Percentiles rank a stretch among this genome's conserved stretches.
These are phyloP conservation scores for Bolboschoenus planiculmis DNA, from an alignment of 176 grass and related monocot genomes.

Conservation along the genomic window DNA sequence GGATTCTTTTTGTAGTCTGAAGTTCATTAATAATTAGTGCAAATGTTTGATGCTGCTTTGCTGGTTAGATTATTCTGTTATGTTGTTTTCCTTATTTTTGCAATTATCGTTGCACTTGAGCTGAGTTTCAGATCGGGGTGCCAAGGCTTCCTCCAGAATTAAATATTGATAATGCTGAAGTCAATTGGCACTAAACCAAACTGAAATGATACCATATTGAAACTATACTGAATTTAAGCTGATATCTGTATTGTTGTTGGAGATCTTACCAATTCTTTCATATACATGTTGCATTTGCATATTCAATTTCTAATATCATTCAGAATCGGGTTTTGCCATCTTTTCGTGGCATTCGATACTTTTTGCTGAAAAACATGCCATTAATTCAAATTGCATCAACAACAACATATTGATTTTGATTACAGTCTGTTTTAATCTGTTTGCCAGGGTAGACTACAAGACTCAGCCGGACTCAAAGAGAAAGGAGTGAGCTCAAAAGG, in stretches of 20 bases:
- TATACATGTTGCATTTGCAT: neutral
- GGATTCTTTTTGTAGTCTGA: neutral
- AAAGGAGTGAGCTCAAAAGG: neutral
- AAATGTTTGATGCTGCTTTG: neutral
- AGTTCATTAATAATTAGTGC: neutral
- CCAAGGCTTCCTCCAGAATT: neutral
- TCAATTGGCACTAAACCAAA: neutral
- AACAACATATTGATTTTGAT: neutral
- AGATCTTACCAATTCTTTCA: neutral
- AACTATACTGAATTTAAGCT: neutral
- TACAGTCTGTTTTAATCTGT: neutral
- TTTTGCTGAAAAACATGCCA: neutral
- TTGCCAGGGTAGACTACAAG: neutral
- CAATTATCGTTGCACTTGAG: neutral
- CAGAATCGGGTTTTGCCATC: neutral
- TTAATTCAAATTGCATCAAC: neutral
- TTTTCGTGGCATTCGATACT: neutral
- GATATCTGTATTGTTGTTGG: neutral
- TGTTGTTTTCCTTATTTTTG: slow-evolving; percentile 5
- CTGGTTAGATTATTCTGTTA: neutral
- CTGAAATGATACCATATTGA: neutral
- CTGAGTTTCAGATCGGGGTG: neutral
- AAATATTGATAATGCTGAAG: neutral
- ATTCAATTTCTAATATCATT: neutral
- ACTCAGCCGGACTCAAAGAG: neutral